These are phyloP conservation scores for Melastoma malabathricum DNA, from an alignment of 345 rosid species.

Conservation along the genomic window DNA sequence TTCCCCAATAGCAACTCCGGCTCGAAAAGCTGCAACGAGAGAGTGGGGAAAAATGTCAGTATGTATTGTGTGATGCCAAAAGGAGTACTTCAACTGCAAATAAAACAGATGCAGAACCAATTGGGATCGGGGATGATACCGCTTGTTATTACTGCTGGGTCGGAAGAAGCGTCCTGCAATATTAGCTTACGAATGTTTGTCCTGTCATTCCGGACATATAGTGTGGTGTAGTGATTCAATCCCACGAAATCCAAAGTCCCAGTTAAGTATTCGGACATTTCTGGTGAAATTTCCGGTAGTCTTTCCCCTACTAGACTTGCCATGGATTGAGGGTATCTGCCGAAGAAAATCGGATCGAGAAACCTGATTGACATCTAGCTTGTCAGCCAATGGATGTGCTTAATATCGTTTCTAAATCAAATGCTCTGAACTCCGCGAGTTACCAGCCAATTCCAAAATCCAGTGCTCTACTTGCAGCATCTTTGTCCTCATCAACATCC, in stretches of 20 bases:
- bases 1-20: conserved; percentile 71
- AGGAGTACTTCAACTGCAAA: too few relatives aligned
- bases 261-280: conserved; percentile 32
- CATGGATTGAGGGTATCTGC: conserved; percentile 76
- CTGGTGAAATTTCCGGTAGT: conserved; percentile 47
- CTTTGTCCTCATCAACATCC: conserved; percentile 55
- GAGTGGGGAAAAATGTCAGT: neutral
- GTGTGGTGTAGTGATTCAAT: conserved; percentile 74
- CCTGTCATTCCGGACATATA: conserved; percentile 63
- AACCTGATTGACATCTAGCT: conserved; percentile 40
- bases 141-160: conserved; percentile 64
- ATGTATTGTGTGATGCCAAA: neutral
- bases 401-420: neutral
- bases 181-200: conserved; percentile 51
- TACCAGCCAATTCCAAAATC: conserved; percentile 85
- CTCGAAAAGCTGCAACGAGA: conserved; percentile 43
- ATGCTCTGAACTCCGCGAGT: neutral
- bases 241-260: conserved; percentile 63
- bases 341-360: conserved; percentile 71
- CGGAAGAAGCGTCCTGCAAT: conserved; percentile 74
- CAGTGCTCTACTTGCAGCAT: conserved; percentile 71
- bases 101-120: neutral
- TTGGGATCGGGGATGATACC: conserved; percentile 27
- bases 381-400: conserved; percentile 2
- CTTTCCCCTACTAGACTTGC: conserved; percentile 50